Evolutionary conservation across 148 eudicot species (phyloP), one percentile per base, ranked within the genome.

Genomic region (Amaranthus cruentus): DNA sequence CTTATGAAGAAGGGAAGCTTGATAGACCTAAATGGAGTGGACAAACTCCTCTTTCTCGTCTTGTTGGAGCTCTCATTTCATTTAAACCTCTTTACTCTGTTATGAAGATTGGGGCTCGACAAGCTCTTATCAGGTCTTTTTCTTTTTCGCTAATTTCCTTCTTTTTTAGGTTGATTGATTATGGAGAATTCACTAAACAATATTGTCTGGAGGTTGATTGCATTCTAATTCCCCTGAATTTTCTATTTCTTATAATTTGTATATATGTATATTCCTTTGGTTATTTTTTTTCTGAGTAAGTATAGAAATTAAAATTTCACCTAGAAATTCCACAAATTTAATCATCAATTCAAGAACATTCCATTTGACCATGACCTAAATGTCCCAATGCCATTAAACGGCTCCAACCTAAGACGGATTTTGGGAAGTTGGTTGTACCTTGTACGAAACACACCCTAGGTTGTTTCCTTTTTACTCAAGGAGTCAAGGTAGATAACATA

Each of bases 21-120:
- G 98, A 93, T 28, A 85, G 95, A 49, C 98, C 98, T 2, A 87
- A 82, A 52, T 93, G 98, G 98, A 76, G 85, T 7, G 98, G 98
- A 0, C 88, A 91, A 73, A 93, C 95, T 9, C 88, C 98, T 4
- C 87, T 93, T 38, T 93, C 98, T 66, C 97, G 91, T 10, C 85
- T 93, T 10, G 98, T 93, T 47, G 85, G 84, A 55, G 83, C 91
- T 48, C 91, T 93, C 48, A 89, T 93, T 83, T 79, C 92, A 44
- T 83, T 93, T 76, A 91, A 89, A 62, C 98, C 98, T 10, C 85
- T 93, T 46, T 89, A 73, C 68, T 91, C 98, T 71, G 43, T 91
- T 52, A 78, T 93, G 76, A 93, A 89, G 53, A 84, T 89, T 64
- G 98, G 98, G 47, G 98, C 98, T 8, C 77, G 98, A 80, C 95